Base-by-base conservation (phyloP, 345 rosid genomes). In the Gossypium bickii region DNA sequence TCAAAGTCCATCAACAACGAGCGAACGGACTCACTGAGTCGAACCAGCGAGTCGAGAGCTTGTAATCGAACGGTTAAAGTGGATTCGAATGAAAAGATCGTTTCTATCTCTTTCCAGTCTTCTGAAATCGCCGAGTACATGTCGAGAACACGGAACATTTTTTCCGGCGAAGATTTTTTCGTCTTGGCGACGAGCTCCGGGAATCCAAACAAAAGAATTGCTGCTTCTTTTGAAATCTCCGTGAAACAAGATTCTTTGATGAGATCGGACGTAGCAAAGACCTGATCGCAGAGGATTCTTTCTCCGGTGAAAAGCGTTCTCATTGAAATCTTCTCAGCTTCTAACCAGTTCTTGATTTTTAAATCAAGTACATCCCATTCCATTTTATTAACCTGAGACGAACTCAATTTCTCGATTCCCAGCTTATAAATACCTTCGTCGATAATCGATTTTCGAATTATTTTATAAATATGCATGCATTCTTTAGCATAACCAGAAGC, bases 351-450 rank as follows among this genome's bases (percentile, higher is more conserved):
- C 77, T 82, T 81, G 81, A 86, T 84, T 84, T 80, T 83, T 57
- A 71, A 3, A 22, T 89, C 94, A 29, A 87, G 81, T 52, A 74
- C 87, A 61, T 91, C 88, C 82, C 85, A 79, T 2, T 88, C 90
- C 90, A 88, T 85, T 68, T 86, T 93, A 18, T 84, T 86, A 22
- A 83, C 64, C 18, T 79, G 87, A 18, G 94, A 89, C 12, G 83
- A 49, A 51, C 77, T 88, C 20, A 79, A 22, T 67, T 72, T 80
- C 74, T 89, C 94, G 1, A 92, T 71, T 4, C 97, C 95, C 0
- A 92, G 90, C 48, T 83, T 84, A 49, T 86, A 81, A 58, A 94
- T 68, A 2, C 84, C 88, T 87, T 94, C 97, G 61, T 92, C 93
- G 5, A 94, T 84, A 2, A 89, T 85, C 12, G 95, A 92, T 82